These are phyloP conservation scores for Globisporangium paroecandrum DNA, from an alignment of 352 stramenopile genomes.

Conservation along the genomic window DNA sequence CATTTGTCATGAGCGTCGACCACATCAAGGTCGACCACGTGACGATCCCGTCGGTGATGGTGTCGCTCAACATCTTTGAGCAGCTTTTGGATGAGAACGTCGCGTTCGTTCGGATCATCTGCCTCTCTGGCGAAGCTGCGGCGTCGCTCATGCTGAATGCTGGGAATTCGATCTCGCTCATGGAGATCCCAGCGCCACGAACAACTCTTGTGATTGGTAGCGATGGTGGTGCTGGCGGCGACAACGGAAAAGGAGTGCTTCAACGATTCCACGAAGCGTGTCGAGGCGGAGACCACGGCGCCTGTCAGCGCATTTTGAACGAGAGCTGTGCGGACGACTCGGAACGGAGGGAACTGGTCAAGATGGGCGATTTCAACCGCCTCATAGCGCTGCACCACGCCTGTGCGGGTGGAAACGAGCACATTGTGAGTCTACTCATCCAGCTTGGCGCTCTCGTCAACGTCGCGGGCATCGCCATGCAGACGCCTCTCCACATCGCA, in stretches of 20 bases:
- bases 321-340: conserved; percentile 20
- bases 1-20: conserved; percentile 78
- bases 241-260: conserved; percentile 1
- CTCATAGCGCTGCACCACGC: conserved; percentile 53
- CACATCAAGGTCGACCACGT: conserved; percentile 60
- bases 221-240: not conserved
- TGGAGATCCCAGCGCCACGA: conserved; percentile 18
- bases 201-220: no score
- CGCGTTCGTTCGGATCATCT: conserved; percentile 39
- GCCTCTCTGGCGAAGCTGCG: conserved; percentile 44
- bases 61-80: conserved; percentile 43
- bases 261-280: conserved; percentile 28
- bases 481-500: conserved; percentile 59
- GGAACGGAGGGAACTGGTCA: conserved; percentile 15
- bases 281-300: conserved; percentile 39
- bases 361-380: conserved; percentile 23
- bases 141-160: conserved; percentile 24
- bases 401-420: conserved; percentile 39
- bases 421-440: conserved; percentile 46
- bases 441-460: conserved; percentile 29
- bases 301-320: conserved; percentile 36
- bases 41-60: conserved; percentile 68
- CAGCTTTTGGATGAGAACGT: conserved; percentile 25
- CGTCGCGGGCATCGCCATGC: conserved; percentile 36
- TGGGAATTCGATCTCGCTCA: conserved; percentile 23